Conservation (phyloP, 2,329 filamentous ascomycete genomes). For the Aspergillus glaucus region DNA sequence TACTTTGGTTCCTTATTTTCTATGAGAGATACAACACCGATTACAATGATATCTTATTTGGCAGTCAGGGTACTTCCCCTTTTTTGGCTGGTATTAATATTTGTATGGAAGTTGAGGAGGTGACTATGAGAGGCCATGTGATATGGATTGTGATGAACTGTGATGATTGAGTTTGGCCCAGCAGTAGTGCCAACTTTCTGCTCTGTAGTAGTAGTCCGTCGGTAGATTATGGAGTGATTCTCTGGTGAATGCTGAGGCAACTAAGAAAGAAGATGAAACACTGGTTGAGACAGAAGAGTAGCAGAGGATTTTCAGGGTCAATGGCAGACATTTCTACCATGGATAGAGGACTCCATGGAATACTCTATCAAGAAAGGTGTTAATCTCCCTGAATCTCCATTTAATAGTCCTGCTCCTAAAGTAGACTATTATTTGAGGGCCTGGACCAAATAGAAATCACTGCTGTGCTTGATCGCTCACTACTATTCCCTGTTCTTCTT, state of each 20-base stretch:
- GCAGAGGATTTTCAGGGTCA: conserved; percentile 1
- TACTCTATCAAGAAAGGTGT: not conserved
- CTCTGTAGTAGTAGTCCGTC: not conserved
- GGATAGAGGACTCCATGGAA: not conserved
- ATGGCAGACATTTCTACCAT: too few relatives aligned
- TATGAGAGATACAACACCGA: conserved; percentile 18
- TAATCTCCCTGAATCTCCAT: not conserved
- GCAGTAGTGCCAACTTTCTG: not conserved
- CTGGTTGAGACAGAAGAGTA: conserved; percentile 13
- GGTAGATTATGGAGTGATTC: not conserved
- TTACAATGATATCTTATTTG: conserved; percentile 2
- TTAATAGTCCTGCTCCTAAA: not conserved
- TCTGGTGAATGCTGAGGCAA: not conserved
- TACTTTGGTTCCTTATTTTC: conserved; percentile 6
- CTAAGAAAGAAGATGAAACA: conserved; percentile 12
- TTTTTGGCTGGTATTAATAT: too few relatives aligned
- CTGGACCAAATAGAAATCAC: not conserved
- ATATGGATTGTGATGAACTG: too few relatives aligned
- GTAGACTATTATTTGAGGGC: too few relatives aligned
- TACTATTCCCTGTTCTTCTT: conserved; percentile 1
- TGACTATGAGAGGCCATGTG: too few relatives aligned
- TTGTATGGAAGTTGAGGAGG: too few relatives aligned
- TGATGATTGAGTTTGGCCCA: too few relatives aligned
- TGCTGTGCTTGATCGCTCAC: not conserved
- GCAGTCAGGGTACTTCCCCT: too few relatives aligned